A percentile compares a stretch with the other conserved stretches of the same genome.
Evolutionary conservation across 83 land plant species (phyloP).

Genomic region (Isoetes engelmannii): DNA sequence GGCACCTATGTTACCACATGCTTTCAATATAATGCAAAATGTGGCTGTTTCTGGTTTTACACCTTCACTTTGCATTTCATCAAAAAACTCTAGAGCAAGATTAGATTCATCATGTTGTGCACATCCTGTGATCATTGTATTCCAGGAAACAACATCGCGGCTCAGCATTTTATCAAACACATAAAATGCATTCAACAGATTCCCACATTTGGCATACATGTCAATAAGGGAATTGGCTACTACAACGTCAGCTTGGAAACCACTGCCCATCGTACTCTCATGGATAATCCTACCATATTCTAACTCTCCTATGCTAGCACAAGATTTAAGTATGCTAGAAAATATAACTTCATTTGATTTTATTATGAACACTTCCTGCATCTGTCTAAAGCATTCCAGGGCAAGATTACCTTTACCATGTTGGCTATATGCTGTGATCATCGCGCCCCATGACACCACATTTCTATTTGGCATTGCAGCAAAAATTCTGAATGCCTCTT

Average conservation of each 20-base stretch:
- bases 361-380: not conserved
- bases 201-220: conserved; percentile 13
- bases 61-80: not conserved
- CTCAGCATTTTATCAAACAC: not conserved
- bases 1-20: too few relatives aligned
- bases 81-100: not conserved
- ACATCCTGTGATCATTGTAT: conserved; percentile 1
- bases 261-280: not conserved
- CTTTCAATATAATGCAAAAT: too few relatives aligned
- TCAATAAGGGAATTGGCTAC: conserved; percentile 5
- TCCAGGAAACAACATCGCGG: conserved; percentile 4
- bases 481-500: not conserved
- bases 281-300: not conserved
- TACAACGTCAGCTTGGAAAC: not conserved
- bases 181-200: not conserved
- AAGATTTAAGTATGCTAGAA: not conserved
- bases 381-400: not conserved
- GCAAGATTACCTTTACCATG: not conserved
- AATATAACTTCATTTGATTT: not conserved
- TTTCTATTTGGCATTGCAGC: not conserved
- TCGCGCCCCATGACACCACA: not conserved
- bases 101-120: not conserved
- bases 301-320: not conserved
- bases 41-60: not conserved
- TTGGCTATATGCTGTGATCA: conserved; percentile 2